A percentile compares a stretch with the other conserved stretches of the same genome.
Evolutionary conservation across 2,329 filamentous ascomycete species (phyloP).

Genomic region (Fusarium avenaceum): DNA sequence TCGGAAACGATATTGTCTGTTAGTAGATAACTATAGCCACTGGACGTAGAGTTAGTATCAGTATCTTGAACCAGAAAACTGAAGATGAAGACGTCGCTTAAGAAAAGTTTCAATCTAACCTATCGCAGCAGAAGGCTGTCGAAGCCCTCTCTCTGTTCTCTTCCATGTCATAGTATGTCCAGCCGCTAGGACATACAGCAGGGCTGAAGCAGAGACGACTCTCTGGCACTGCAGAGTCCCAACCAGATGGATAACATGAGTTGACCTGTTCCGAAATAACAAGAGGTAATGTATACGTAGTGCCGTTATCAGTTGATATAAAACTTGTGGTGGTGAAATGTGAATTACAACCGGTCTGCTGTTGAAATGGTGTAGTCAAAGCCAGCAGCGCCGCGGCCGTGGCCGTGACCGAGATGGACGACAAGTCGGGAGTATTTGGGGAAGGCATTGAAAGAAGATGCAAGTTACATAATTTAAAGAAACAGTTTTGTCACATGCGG

Average conservation of each 20-base stretch:
- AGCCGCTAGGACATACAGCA: neutral
- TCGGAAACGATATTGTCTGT: neutral
- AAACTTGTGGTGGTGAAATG: neutral
- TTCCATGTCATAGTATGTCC: neutral
- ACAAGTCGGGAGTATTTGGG: neutral
- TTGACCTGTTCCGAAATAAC: rapidly evolving
- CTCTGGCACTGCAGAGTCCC: neutral
- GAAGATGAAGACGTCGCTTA: neutral
- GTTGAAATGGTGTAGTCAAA: neutral
- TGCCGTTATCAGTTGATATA: neutral
- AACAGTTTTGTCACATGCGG: too few relatives aligned
- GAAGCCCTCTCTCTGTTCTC: neutral
- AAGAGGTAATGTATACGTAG: neutral
- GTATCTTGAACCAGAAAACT: neutral
- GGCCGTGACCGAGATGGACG: neutral
- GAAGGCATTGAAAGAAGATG: neutral
- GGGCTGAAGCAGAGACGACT: neutral
- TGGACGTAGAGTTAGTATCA: neutral
- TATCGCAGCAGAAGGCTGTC: neutral
- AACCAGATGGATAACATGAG: neutral
- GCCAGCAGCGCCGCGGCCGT: neutral
- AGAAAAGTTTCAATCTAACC: neutral
- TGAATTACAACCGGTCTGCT: neutral
- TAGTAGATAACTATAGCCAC: neutral
- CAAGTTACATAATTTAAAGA: too few relatives aligned